Evolutionary conservation across 1,284 basidiomycete species (phyloP), one percentile per base, ranked within the genome.

Genomic region (Ganoderma resinaceum): DNA sequence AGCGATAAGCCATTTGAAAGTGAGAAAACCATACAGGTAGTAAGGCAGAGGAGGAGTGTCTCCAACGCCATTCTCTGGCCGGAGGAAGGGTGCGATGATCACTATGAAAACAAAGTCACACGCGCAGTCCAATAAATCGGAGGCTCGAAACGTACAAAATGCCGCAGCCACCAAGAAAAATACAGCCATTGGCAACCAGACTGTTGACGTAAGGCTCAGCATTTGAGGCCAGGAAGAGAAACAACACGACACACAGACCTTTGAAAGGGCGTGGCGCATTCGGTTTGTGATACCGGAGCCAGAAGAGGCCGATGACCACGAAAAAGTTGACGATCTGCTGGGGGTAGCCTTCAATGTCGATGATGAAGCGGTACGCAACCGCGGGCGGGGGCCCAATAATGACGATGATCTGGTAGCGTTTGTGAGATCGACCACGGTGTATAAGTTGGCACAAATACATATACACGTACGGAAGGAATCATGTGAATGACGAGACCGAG

Each of bases 281-380:
- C 0, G 88, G 88, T 66, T 83, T 82, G 67, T 76, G 82, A 79
- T 83, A 89, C 58, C 88, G 77, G 46, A 89, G 78, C 80, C 83
- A 89, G 75, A 90, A 86, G 2, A 91, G 80, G 20, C 87, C 89
- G 23, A 85, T 57, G 53, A 89, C 82, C 63, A 90, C 83, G 70
- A 87, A 86, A 3, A 89, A 75, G 74, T 87, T 86, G 73, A 89
- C 84, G 55, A 89, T 86, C 66, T 89, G 87, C 49, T 46, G 62
- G 12, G 89, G 89, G 72, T 90, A 90, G 7, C 86, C 86, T 72
- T 87, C 81, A 2, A 90, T 78, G 67, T 90, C 86, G 1, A 92
- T 82, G 68, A 90, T 83, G 77, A 92, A 91, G 14, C 89, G 82
- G 73, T 91, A 93, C 0, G 89, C 89, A 73, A 92, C 91, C 0